Evolutionary conservation across 2,329 filamentous ascomycete genomes (phyloP).

Genomic region (Cytospora piceicola): DNA sequence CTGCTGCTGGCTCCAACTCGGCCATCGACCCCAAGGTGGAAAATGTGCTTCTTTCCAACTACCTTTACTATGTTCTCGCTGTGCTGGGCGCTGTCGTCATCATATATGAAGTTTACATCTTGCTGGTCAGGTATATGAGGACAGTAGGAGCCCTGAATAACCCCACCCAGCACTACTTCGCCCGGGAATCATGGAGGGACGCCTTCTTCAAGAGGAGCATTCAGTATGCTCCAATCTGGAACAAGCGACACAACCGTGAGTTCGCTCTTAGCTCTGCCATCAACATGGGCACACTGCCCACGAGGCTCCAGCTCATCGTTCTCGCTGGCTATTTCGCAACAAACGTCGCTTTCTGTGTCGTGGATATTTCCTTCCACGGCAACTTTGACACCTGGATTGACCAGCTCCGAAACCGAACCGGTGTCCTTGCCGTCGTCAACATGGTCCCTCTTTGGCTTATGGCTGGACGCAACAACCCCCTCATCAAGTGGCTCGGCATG

Average conservation of each 20-base stretch:
- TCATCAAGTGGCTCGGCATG: slow-evolving; percentile 72
- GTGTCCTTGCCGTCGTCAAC: slow-evolving; percentile 72
- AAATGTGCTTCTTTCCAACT: slow-evolving; percentile 62
- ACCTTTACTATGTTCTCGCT: slow-evolving; percentile 67
- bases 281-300: slow-evolving; percentile 72
- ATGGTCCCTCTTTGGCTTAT: slow-evolving; percentile 77
- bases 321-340: slow-evolving; percentile 68
- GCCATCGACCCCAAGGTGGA: slow-evolving; percentile 43
- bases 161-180: slow-evolving; percentile 80
- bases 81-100: slow-evolving; percentile 66
- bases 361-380: slow-evolving; percentile 63
- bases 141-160: slow-evolving; percentile 77
- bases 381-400: slow-evolving; percentile 49
- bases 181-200: slow-evolving; percentile 55
- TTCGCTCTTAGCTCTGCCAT: slow-evolving; percentile 63
- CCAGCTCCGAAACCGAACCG: slow-evolving; percentile 69
- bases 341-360: slow-evolving; percentile 78
- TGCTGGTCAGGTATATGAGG: slow-evolving; percentile 69
- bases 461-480: slow-evolving; percentile 76
- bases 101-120: slow-evolving; percentile 66
- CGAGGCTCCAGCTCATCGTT: slow-evolving; percentile 75
- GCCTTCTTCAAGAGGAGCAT: slow-evolving; percentile 71
- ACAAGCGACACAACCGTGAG: slow-evolving; percentile 77
- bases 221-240: slow-evolving; percentile 71
- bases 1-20: slow-evolving; percentile 34